A percentile compares a stretch with the other conserved stretches of the same genome.
Conservation (phyloP, 495 filamentous ascomycete genomes). For the Melanomma pulvis-pyrius region DNA sequence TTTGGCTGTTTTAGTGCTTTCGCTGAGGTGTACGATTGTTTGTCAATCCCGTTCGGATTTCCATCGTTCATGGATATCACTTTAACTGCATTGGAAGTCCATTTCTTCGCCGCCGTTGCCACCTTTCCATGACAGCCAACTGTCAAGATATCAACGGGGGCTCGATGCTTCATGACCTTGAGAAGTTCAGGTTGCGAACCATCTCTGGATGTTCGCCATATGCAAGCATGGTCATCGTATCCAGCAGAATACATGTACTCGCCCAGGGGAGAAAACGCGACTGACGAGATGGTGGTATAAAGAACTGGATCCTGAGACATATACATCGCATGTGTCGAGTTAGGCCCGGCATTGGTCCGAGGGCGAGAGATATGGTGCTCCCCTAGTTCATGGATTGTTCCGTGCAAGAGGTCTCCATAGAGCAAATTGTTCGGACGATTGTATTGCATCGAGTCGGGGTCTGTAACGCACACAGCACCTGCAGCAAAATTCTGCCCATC, state of each 20-base stretch:
- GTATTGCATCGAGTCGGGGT: slow-evolving; percentile 79
- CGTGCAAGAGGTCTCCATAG: slow-evolving; percentile 62
- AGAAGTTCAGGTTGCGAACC: slow-evolving; percentile 45
- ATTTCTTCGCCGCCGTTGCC: slow-evolving; percentile 54
- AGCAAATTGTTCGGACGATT: slow-evolving; percentile 79
- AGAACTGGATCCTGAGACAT: slow-evolving; percentile 69
- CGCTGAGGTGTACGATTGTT: slow-evolving; percentile 23
- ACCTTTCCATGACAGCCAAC: slow-evolving; percentile 48
- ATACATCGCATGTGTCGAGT: slow-evolving; percentile 59
- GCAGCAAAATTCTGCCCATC: slow-evolving; percentile 49
- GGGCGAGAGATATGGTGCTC: slow-evolving; percentile 63
- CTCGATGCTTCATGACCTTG: slow-evolving; percentile 63
- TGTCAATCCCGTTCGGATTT: neutral
- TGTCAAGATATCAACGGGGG: slow-evolving; percentile 72
- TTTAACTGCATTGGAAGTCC: slow-evolving; percentile 48
- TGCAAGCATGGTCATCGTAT: slow-evolving; percentile 77
- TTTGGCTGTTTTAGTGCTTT: slow-evolving; percentile 45
- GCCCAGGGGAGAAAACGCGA: slow-evolving; percentile 65
- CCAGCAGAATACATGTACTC: slow-evolving; percentile 72
- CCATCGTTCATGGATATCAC: slow-evolving; percentile 13
- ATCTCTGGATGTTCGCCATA: slow-evolving; percentile 62
- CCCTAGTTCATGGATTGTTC: slow-evolving; percentile 64
- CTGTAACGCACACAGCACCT: slow-evolving; percentile 74
- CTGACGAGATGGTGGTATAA: slow-evolving; percentile 75
- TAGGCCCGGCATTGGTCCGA: slow-evolving; percentile 49